Conservation (phyloP, 2,329 filamentous ascomycete genomes). For the Escovopsis sp. region DNA sequence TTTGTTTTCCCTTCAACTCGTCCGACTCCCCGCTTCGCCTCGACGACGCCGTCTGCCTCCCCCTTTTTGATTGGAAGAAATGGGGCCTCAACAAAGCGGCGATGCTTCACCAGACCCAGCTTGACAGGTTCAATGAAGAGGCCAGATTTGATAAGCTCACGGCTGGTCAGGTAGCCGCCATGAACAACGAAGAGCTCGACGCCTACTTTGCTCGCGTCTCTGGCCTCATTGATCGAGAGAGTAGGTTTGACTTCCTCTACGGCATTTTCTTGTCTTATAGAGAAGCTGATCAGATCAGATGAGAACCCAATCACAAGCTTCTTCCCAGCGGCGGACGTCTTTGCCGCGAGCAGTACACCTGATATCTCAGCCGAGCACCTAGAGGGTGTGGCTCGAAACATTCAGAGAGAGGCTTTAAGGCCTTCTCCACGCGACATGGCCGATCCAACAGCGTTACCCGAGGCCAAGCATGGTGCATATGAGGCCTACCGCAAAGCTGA, state of each 20-base stretch:
- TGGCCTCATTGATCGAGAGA: slow-evolving; percentile 18
- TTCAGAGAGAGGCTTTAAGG: slow-evolving; percentile 11
- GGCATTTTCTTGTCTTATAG: not conserved
- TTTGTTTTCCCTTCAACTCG: slow-evolving; percentile 61
- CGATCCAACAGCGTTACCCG: not conserved
- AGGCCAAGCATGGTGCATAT: slow-evolving; percentile 9
- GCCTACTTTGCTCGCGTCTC: slow-evolving; percentile 41
- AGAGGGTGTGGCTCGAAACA: slow-evolving; percentile 9
- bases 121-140: slow-evolving; percentile 4
- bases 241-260: slow-evolving; percentile 11
- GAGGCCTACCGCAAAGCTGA: slow-evolving; percentile 17
- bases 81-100: slow-evolving; percentile 45
- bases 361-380: slow-evolving; percentile 14
- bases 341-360: slow-evolving; percentile 5
- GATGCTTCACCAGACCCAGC: slow-evolving; percentile 5
- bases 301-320: slow-evolving; percentile 18
- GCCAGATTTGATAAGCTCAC: slow-evolving; percentile 35
- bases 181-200: slow-evolving; percentile 47
- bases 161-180: slow-evolving; percentile 46
- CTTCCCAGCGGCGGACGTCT: slow-evolving; percentile 17
- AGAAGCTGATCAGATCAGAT: slow-evolving; percentile 7
- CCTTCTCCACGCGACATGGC: not conserved
- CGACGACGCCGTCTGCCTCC: slow-evolving; percentile 4
- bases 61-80: slow-evolving; percentile 49
- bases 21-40: slow-evolving; percentile 23